Base-by-base conservation (phyloP, 1,284 basidiomycete species). In the Dichomitus squalens region DNA sequence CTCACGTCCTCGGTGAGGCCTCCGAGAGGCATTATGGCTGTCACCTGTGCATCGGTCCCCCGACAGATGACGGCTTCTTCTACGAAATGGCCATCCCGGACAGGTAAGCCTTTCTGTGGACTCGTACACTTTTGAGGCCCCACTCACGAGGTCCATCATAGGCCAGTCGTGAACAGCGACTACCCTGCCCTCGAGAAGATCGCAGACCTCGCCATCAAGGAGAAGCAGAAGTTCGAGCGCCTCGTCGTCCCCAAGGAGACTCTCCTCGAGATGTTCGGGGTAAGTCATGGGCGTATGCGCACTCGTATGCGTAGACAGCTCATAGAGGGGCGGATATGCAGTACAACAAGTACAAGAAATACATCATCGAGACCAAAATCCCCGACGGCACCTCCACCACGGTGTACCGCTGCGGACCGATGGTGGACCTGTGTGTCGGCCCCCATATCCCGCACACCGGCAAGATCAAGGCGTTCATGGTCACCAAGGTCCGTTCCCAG, bases 321-420 rank as follows among this genome's bases (percentile, higher is more conserved):
- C 21, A n/a, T 46, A 36, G 33, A 23, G 16, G 35, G 27, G 33
- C 16, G 7, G 25, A 36, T 55, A 12, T 50, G 27, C 69, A 97
- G 94, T 99, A 99, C 79, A 99, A 99, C 83, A 97, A 96, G 76
- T 99, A 98, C 82, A 99, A 99, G 80, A 86, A 89, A 70, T 90
- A 98, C 74, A 87, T 99, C 71, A 99, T 99, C 71, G 86, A 96
- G 72, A 86, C 88, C 65, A 98, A 99, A 79, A 91, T 99, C 55
- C 92, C 95, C 7, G 96, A 99, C 73, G 96, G 96, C 63, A 93
- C 94, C 16, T 95, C 92, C 52, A 98, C 97, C 52, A 99, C 97
- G 14, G 95, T 99, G 29, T 99, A 99, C 79, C 93, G 96, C 54
- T 99, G 97, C 73, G 97, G 97, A 29, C 96, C 97, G 43, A 95